Evolutionary conservation across 306 rosid genomes (phyloP).

Genomic region (Macrotyloma uniflorum): DNA sequence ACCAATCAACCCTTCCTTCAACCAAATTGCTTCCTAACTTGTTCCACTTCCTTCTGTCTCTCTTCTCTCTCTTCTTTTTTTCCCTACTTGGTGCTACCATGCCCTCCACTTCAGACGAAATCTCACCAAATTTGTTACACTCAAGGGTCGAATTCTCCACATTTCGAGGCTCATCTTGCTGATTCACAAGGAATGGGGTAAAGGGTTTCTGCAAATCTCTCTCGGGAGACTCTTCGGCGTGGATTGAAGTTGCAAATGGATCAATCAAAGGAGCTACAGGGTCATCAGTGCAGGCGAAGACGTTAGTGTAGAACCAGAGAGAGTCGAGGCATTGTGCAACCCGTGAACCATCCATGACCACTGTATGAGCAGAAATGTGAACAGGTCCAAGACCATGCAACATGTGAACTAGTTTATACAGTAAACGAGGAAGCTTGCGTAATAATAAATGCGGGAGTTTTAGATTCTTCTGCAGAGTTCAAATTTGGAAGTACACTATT

Average conservation of each 20-base stretch:
- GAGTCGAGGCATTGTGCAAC: conserved; percentile 54
- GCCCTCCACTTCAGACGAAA: neutral
- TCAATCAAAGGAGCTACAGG: neutral
- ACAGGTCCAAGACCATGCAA: neutral
- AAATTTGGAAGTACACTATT: conserved; percentile 11
- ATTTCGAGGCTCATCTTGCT: conserved; percentile 15
- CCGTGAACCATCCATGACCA: conserved; percentile 49
- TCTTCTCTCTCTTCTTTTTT: conserved; percentile 31
- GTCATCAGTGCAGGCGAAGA: conserved; percentile 29
- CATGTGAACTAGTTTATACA: conserved; percentile 33
- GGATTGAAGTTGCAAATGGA: neutral
- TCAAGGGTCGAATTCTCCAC: neutral
- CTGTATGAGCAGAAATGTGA: neutral
- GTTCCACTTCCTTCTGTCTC: conserved; percentile 28
- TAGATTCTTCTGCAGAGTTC: conserved; percentile 37
- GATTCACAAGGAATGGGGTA: conserved; percentile 18
- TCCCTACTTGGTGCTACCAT: neutral
- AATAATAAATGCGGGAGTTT: conserved; percentile 27
- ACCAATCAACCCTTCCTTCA: conserved; percentile 36
- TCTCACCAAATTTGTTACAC: conserved; percentile 20
- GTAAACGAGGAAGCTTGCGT: conserved; percentile 1
- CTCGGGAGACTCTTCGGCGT: conserved; percentile 5
- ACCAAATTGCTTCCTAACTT: conserved; percentile 2
- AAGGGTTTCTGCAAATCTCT: conserved; percentile 29
- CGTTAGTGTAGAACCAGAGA: conserved; percentile 69